These are phyloP conservation scores for Paecilomyces niveus DNA, from an alignment of 2,329 filamentous ascomycete species.

Conservation along the genomic window DNA sequence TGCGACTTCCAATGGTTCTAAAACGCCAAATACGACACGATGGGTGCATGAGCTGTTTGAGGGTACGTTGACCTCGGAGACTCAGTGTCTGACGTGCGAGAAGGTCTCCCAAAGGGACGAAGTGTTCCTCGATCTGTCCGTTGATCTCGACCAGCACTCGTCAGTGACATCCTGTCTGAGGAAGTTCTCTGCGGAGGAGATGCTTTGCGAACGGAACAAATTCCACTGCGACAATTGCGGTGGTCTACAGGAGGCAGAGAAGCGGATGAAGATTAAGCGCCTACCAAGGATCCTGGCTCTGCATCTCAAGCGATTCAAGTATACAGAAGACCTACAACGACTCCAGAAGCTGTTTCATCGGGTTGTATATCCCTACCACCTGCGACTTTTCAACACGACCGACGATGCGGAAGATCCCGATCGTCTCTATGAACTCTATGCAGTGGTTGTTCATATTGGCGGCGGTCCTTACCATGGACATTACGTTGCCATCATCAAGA, in stretches of 20 bases:
- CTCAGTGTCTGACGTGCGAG: slow-evolving; percentile 91
- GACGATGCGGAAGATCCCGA: slow-evolving; percentile 92
- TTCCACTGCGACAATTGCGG: slow-evolving; percentile 98
- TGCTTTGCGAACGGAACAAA: slow-evolving; percentile 97
- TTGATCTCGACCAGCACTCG: slow-evolving; percentile 89
- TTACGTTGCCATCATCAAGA: slow-evolving; percentile 97
- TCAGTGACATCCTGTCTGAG: slow-evolving; percentile 92
- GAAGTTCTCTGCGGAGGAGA: slow-evolving; percentile 96
- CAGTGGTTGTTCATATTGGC: slow-evolving; percentile 94
- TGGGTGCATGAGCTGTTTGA: slow-evolving; percentile 99
- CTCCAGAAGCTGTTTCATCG: slow-evolving; percentile 95
- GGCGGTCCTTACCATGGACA: slow-evolving; percentile 96
- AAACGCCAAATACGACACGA: slow-evolving; percentile 61
- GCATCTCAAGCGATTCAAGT: slow-evolving; percentile 96
- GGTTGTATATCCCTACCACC: slow-evolving; percentile 93
- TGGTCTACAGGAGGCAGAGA: slow-evolving; percentile 93
- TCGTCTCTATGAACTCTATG: slow-evolving; percentile 90
- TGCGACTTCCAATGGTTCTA: slow-evolving; percentile 27
- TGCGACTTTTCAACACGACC: slow-evolving; percentile 95
- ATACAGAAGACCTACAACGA: slow-evolving; percentile 88
- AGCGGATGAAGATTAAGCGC: slow-evolving; percentile 98
- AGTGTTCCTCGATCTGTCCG: slow-evolving; percentile 90
- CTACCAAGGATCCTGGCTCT: slow-evolving; percentile 85
- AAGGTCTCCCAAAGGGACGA: slow-evolving; percentile 93
- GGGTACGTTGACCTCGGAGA: slow-evolving; percentile 89